Percentiles rank a stretch among this genome's conserved stretches.
Conservation (phyloP, 495 filamentous ascomycete genomes). For the Penicillium egyptiacum region DNA sequence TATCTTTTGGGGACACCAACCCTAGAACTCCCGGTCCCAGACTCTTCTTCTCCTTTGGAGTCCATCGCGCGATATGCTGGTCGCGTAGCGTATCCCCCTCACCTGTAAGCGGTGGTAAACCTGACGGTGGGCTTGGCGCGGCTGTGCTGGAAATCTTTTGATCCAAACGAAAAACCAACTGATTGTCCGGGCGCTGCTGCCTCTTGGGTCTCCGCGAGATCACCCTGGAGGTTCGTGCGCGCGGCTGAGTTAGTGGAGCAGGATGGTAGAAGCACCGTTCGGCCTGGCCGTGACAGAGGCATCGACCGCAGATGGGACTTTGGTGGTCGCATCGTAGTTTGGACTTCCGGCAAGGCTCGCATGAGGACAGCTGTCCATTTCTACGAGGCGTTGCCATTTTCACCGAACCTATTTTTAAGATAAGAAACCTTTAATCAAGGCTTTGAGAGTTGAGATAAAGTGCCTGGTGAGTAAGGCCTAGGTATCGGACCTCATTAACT, state of each 20-base stretch:
- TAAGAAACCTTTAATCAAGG: too few relatives aligned
- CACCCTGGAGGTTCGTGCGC: not conserved
- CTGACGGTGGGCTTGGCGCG: not conserved
- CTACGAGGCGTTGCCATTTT: conserved; percentile 30
- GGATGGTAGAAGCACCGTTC: conserved; percentile 34
- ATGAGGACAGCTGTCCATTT: conserved; percentile 44
- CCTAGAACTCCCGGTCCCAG: not conserved
- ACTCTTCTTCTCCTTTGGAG: not conserved
- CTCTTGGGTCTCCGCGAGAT: not conserved
- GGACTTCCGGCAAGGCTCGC: conserved; percentile 46
- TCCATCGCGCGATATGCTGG: not conserved
- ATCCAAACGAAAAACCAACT: not conserved
- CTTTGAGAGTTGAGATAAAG: too few relatives aligned
- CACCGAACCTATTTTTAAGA: too few relatives aligned
- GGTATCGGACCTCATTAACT: too few relatives aligned
- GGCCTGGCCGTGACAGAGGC: conserved; percentile 16
- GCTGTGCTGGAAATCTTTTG: not conserved
- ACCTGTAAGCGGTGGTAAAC: not conserved
- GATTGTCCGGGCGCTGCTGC: not conserved
- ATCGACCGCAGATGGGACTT: conserved; percentile 30
- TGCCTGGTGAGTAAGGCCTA: too few relatives aligned
- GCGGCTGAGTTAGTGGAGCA: conserved; percentile 27
- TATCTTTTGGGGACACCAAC: not conserved
- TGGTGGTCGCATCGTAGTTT: conserved; percentile 45
- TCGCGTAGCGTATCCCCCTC: not conserved